Percentiles rank a stretch among this genome's conserved stretches.
These are phyloP conservation scores for Blastomyces gilchristii DNA, from an alignment of 2,329 filamentous ascomycete genomes.

Conservation along the genomic window DNA sequence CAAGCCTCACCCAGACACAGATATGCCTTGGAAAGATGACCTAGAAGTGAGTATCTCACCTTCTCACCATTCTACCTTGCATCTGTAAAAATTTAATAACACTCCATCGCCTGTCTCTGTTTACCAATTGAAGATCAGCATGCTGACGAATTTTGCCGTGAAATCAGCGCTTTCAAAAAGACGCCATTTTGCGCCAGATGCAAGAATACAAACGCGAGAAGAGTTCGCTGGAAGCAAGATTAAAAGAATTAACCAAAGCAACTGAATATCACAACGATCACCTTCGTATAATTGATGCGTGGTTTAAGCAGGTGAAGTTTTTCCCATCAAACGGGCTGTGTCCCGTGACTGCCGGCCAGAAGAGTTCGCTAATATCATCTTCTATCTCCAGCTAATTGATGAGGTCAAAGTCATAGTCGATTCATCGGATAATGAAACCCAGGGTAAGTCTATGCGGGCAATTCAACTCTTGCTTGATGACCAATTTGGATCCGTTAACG, in stretches of 20 bases:
- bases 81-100: not conserved
- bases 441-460: constrained; percentile 8
- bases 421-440: constrained; percentile 19
- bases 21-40: constrained; percentile 61
- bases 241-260: constrained; percentile 69
- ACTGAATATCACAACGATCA: constrained; percentile 84
- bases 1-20: constrained; percentile 54
- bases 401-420: constrained; percentile 37
- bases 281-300: constrained; percentile 77
- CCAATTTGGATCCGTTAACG: not conserved
- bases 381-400: constrained; percentile 32
- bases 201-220: constrained; percentile 94
- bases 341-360: not conserved
- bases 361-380: constrained; percentile 7
- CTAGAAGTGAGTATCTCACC: constrained; percentile 55
- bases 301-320: constrained; percentile 76
- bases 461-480: not conserved
- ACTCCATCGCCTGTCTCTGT: constrained; percentile 11
- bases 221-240: constrained; percentile 64
- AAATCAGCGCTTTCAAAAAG: constrained; percentile 76
- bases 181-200: constrained; percentile 95
- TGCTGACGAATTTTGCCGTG: constrained; percentile 18
- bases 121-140: not conserved
- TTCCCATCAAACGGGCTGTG: not conserved
- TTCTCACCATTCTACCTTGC: not conserved